These are phyloP conservation scores for Aspergillus mulundensis DNA, from an alignment of 495 filamentous ascomycete genomes.

Conservation along the genomic window DNA sequence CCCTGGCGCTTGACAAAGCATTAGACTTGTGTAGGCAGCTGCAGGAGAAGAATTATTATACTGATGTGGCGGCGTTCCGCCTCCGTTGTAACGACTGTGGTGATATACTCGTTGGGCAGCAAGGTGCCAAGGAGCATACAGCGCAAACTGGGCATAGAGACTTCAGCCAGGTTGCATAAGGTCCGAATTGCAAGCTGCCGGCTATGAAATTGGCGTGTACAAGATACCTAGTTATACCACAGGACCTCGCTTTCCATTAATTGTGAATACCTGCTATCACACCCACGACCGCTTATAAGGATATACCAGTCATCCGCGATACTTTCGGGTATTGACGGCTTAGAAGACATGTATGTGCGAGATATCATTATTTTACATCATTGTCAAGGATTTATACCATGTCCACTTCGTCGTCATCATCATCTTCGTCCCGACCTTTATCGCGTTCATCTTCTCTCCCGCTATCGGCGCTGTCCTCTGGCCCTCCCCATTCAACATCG, in stretches of 20 bases:
- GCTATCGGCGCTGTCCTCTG: conserved; percentile 38
- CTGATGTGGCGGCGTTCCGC: conserved; percentile 79
- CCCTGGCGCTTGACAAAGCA: conserved; percentile 64
- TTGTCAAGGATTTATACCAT: conserved; percentile 35
- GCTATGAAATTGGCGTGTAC: background rate
- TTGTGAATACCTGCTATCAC: background rate
- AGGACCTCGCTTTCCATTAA: background rate
- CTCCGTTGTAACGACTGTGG: conserved; percentile 76
- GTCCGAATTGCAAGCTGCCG: background rate
- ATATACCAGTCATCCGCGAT: too few species aligned
- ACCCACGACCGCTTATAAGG: too few species aligned
- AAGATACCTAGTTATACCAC: background rate
- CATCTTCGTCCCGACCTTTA: conserved; percentile 35
- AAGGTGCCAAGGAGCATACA: conserved; percentile 64
- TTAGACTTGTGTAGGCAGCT: conserved; percentile 67
- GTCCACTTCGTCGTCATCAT: conserved; percentile 43
- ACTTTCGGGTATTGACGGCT: background rate
- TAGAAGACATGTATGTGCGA: background rate
- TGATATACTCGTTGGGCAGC: conserved; percentile 69
- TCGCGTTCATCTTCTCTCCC: conserved; percentile 35
- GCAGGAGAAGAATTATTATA: conserved; percentile 76
- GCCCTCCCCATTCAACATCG: conserved; percentile 45
- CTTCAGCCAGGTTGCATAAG: conserved; percentile 61
- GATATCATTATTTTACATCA: conserved; percentile 22
- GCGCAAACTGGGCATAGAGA: conserved; percentile 61